Conservation (phyloP, 78 protist genomes). For the Planoprotostelium fungivorum region DNA sequence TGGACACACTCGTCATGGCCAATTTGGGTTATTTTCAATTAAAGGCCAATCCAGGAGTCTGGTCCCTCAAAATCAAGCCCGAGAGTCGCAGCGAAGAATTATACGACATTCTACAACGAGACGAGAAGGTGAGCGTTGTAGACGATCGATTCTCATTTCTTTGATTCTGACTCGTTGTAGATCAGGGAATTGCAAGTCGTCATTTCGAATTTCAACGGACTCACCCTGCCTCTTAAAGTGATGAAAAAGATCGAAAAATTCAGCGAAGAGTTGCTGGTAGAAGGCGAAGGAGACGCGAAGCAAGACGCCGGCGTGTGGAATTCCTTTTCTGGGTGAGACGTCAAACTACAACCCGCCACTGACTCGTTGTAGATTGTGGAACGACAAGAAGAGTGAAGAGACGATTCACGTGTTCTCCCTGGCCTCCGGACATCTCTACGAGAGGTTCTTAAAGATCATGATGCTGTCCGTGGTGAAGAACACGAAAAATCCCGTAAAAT, state of each 20-base stretch:
- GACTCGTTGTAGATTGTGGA: slow-evolving; percentile 1
- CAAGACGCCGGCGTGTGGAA: background rate
- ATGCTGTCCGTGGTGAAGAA: slow-evolving; percentile 77
- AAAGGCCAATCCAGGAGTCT: slow-evolving; percentile 79
- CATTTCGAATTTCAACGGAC: slow-evolving; percentile 7
- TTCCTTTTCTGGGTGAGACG: background rate
- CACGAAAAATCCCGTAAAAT: slow-evolving; percentile 84
- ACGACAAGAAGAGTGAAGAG: slow-evolving; percentile 18
- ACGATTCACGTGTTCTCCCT: slow-evolving; percentile 92
- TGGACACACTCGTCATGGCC: slow-evolving; percentile 63
- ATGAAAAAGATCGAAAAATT: background rate
- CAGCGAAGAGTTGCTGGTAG: background rate
- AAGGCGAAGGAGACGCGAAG: background rate
- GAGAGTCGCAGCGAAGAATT: background rate
- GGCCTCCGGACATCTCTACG: slow-evolving; percentile 97
- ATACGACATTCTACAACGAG: background rate
- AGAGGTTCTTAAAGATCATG: slow-evolving; percentile 94
- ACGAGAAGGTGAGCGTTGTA: background rate
- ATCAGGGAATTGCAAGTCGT: slow-evolving; percentile 10
- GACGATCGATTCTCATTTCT: background rate
- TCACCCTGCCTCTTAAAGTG: background rate
- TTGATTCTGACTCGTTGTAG: background rate
- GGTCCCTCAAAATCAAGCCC: slow-evolving; percentile 34
- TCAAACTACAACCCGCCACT: background rate
- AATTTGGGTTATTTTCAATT: slow-evolving; percentile 85